Evolutionary conservation across 2,329 filamentous ascomycete genomes (phyloP), one percentile per base, ranked within the genome.

Genomic region (Fusarium nygamai): DNA sequence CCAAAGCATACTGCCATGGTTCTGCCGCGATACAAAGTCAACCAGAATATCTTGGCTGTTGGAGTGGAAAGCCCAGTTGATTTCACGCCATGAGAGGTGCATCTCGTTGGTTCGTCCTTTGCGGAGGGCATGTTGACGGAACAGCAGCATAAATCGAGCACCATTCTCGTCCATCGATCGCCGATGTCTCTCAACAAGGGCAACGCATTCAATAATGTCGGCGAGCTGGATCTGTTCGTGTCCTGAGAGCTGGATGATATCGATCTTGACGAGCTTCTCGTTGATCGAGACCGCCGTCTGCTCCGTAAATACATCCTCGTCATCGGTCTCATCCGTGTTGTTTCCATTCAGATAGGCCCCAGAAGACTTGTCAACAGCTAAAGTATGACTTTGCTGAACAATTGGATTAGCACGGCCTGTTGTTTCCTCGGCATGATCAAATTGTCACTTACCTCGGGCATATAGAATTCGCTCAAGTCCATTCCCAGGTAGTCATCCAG

Each of bases 131-230:
- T 96, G 92, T 78, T 97, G 93, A 27, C 94, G 89, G 84, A 96
- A 96, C 82, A 96, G 96, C 19, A 98, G 86, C 83, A 98, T 90
- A 82, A 95, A 98, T 48, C 94, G 91, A 14, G 93, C 92, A 8
- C 93, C 95, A 78, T 98, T 97, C 77, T 94, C 93, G 78, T 98
- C 95, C 84, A 98, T 93, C 6, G 95, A 97, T 11, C 94, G 90
- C 24, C 94, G 90, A 78, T 98, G 94, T 78, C 93, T 93, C 80
- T 97, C 94, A 2, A 97, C 94, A 44, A 93, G 90, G 8, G 93
- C 93, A 50, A 93, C 90, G 71, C 95, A 97, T 82, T 97, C 94
- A 41, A 96, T 88, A 54, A 95, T 95, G 78, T 96, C 92, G 22
- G 93, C 92, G 5, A 97, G 85, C 76, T 94, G 93, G 63, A 97